Base-by-base conservation (phyloP, 345 rosid genomes). In the Brassica incana region DNA sequence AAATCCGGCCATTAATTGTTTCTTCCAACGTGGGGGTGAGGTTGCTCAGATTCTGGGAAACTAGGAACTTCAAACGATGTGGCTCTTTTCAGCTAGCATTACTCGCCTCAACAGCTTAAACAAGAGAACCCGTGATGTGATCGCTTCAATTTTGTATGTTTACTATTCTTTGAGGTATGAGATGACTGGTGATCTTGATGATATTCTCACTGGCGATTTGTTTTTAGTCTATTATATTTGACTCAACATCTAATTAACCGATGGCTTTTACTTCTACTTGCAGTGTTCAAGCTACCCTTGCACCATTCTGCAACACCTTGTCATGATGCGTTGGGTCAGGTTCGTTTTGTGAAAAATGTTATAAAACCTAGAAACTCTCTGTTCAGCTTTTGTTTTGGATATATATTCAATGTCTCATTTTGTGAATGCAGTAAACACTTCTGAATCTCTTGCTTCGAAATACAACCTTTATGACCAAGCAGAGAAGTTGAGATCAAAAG, bases 121-220 rank as follows among this genome's bases (percentile, higher is more conserved):
- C 83, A 78, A 87, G 81, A 90, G 94, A 81, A 92, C 91, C 18
- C 83, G 91, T 75, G 97, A 90, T 86, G 91, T 92, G 8, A 80
- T 92, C 32, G 38, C 38, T 54, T 90, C 97, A 3, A 89, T 87
- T 79, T 85, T 95, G 36, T 95, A 88, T 71, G 86, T 89, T 67
- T 92, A 89, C 73, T 95, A 88, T 77, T 95, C 97, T 0, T 84
- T 87, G 60, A 89, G 97, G 72, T 91, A 91, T 67, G 95, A 92
- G 83, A 85, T 84, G 12, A 86, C 93, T 0, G 91, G 89, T 54
- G 90, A 92, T 80, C 95, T 95, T 83, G 90, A 95, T 29, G 92
- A 88, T 83, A 91, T 95, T 29, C 85, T 76, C 38, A 3, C 29
- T 8, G 14, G 8, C 67, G 56, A 14, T 43, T 20, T 35, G n/a